Percentiles rank a stretch among this genome's conserved stretches.
Conservation (phyloP, 1,139 yeast species). For the Nakaseomyces sp. region DNA sequence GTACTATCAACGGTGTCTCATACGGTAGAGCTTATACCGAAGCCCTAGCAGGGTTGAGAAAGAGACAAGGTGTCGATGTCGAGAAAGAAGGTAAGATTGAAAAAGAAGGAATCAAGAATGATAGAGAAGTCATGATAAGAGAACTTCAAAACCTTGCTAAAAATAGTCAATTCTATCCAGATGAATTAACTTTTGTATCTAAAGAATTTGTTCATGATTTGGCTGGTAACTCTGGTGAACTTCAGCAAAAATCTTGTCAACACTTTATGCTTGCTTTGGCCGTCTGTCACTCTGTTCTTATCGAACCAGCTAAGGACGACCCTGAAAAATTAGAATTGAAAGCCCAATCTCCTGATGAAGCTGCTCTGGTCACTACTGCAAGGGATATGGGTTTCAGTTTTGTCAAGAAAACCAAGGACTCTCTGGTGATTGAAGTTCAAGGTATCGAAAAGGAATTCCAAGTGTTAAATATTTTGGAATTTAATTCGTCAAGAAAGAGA, state of each 20-base stretch:
- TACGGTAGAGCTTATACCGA: slow-evolving; percentile 96
- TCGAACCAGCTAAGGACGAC: slow-evolving; percentile 52
- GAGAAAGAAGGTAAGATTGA: slow-evolving; percentile 59
- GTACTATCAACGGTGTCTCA: slow-evolving; percentile 73
- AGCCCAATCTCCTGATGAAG: slow-evolving; percentile 97
- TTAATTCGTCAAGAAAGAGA: slow-evolving; percentile 88
- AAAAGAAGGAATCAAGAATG: slow-evolving; percentile 50
- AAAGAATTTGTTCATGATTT: slow-evolving; percentile 52
- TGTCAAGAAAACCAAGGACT: slow-evolving; percentile 61
- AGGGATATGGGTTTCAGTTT: slow-evolving; percentile 86
- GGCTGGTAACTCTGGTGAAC: slow-evolving; percentile 40
- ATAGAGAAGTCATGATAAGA: slow-evolving; percentile 56
- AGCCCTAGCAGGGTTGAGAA: slow-evolving; percentile 86
- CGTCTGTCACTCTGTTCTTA: slow-evolving; percentile 83
- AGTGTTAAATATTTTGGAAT: slow-evolving; percentile 68
- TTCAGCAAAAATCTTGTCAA: slow-evolving; percentile 56
- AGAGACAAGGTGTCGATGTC: slow-evolving; percentile 76
- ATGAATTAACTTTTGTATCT: slow-evolving; percentile 74
- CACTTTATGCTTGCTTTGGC: slow-evolving; percentile 84
- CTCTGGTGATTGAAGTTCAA: slow-evolving; percentile 63
- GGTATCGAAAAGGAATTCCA: slow-evolving; percentile 68
- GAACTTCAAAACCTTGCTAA: slow-evolving; percentile 36
- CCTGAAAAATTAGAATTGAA: slow-evolving; percentile 59
- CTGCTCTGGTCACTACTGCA: slow-evolving; percentile 93
- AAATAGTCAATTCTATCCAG: slow-evolving; percentile 53